Evolutionary conservation across 441 rosid genomes (phyloP).

Genomic region (Brassica balearica): DNA sequence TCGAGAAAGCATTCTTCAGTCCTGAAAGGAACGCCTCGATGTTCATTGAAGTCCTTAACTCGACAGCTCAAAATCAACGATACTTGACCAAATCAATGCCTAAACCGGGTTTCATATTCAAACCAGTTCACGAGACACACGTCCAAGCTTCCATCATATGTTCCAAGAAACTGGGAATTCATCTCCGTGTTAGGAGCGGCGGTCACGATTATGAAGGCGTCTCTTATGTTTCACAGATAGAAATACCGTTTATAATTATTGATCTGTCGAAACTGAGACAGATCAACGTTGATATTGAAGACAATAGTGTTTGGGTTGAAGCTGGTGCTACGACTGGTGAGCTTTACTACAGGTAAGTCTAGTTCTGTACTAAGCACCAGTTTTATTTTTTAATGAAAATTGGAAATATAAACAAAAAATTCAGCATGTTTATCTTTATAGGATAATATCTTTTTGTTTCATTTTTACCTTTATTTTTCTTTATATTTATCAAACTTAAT

Average conservation of each 20-base stretch:
- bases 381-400: too few species aligned
- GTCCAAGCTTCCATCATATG: slow-evolving; percentile 71
- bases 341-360: slow-evolving; percentile 53
- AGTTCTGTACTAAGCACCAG: too few species aligned
- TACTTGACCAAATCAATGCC: slow-evolving; percentile 56
- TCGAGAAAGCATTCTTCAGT: slow-evolving; percentile 45
- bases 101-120: slow-evolving; percentile 71
- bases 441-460: too few species aligned
- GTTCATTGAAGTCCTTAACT: slow-evolving; percentile 55
- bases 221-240: slow-evolving; percentile 60
- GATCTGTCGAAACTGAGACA: slow-evolving; percentile 62
- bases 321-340: slow-evolving; percentile 77
- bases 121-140: slow-evolving; percentile 58
- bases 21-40: slow-evolving; percentile 47
- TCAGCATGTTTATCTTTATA: too few species aligned
- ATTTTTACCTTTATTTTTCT: too few species aligned
- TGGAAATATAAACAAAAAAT: too few species aligned
- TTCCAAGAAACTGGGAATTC: slow-evolving; percentile 55
- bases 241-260: slow-evolving; percentile 55
- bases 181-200: slow-evolving; percentile 69
- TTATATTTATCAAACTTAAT: too few species aligned
- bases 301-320: slow-evolving; percentile 63
- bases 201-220: slow-evolving; percentile 83
- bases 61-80: slow-evolving; percentile 53
- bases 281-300: slow-evolving; percentile 46